Evolutionary conservation across 257 asterid species (phyloP).

Genomic region (Echium plantagineum): DNA sequence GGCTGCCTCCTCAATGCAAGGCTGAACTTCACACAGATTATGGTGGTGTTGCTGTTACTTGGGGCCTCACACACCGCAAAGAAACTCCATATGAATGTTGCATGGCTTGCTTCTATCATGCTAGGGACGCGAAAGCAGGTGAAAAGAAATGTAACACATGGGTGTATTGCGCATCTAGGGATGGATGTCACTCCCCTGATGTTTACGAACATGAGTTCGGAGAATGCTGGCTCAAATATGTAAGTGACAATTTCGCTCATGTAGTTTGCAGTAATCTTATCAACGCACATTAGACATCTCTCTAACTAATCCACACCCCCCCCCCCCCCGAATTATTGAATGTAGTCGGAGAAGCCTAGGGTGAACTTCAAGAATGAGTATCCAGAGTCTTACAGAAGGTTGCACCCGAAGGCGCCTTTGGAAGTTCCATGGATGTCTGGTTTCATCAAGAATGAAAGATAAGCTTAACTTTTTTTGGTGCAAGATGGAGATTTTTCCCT

Average conservation of each 20-base stretch:
- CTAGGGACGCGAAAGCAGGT: slow-evolving; percentile 52
- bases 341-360: slow-evolving; percentile 70
- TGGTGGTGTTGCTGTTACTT: slow-evolving; percentile 71
- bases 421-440: slow-evolving; percentile 89
- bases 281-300: not conserved
- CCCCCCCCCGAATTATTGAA: slow-evolving; percentile 3
- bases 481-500: not conserved
- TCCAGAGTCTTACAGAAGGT: slow-evolving; percentile 55
- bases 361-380: slow-evolving; percentile 59
- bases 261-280: not conserved
- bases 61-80: slow-evolving; percentile 93
- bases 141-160: slow-evolving; percentile 68
- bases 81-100: slow-evolving; percentile 95
- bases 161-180: slow-evolving; percentile 84
- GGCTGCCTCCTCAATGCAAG: slow-evolving; percentile 77
- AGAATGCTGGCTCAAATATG: slow-evolving; percentile 96
- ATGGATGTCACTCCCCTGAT: slow-evolving; percentile 92
- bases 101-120: slow-evolving; percentile 78
- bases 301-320: not conserved
- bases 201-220: slow-evolving; percentile 65
- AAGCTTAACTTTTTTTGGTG: not conserved
- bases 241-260: slow-evolving; percentile 16
- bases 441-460: slow-evolving; percentile 17
- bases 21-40: slow-evolving; percentile 78
- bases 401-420: slow-evolving; percentile 73